A percentile compares a stretch with the other conserved stretches of the same genome.
phyloP scores from a whole-genome alignment of 495 filamentous ascomycete species.

The Penicilliopsis zonata region DNA sequence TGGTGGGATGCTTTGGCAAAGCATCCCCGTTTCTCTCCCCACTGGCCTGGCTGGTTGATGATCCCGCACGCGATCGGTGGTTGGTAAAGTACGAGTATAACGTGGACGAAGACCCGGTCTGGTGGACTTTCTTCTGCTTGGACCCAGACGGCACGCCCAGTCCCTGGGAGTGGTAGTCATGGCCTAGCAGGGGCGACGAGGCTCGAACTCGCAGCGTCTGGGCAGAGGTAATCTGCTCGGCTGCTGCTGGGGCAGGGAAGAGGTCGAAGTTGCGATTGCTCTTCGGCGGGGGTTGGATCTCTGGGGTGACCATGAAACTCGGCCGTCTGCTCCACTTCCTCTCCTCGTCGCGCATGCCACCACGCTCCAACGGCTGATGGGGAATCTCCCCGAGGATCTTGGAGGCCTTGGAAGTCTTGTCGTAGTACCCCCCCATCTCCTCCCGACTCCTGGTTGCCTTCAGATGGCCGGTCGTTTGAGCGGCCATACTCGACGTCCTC shows the following conservation, averaged over 20 bases:
- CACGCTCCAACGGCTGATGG: slow-evolving; percentile 11
- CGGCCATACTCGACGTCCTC: slow-evolving; percentile 1
- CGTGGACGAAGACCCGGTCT: slow-evolving; percentile 23
- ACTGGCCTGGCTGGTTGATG: too few relatives aligned
- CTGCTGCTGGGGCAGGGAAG: slow-evolving; percentile 12
- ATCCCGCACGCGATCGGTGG: too few relatives aligned
- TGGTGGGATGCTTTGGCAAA: too few relatives aligned
- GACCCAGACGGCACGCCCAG: slow-evolving; percentile 10
- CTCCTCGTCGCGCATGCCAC: slow-evolving; percentile 20
- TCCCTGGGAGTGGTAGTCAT: slow-evolving; percentile 20
- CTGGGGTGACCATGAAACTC: slow-evolving; percentile 20
- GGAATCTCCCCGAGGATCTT: slow-evolving; percentile 1
- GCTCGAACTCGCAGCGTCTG: slow-evolving; percentile 29
- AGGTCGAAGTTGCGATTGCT: slow-evolving; percentile 13
- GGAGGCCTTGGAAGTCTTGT: background rate
- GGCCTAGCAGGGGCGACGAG: slow-evolving; percentile 31
- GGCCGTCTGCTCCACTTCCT: slow-evolving; percentile 11
- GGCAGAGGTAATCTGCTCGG: slow-evolving; percentile 9
- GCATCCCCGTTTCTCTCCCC: too few relatives aligned
- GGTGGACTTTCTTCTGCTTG: slow-evolving; percentile 20
- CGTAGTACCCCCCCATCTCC: background rate
- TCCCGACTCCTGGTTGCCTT: background rate
- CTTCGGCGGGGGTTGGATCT: slow-evolving; percentile 10
- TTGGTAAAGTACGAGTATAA: slow-evolving; percentile 25
- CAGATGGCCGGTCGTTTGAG: background rate